Conservation (phyloP, 208 protist genomes). For the Leishmania turanica region DNA sequence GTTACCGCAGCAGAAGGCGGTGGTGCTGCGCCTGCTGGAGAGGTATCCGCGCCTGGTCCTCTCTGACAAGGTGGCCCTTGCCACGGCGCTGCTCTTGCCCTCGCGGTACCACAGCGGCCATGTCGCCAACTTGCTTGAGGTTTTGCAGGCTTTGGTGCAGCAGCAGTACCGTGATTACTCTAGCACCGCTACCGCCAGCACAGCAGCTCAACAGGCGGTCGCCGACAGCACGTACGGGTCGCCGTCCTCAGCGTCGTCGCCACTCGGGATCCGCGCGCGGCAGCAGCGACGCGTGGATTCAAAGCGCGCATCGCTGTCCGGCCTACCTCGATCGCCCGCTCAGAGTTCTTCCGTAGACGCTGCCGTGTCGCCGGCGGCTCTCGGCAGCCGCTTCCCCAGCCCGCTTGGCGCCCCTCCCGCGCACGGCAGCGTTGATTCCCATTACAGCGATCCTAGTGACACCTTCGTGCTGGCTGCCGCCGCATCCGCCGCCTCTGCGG, state of each 20-base stretch:
- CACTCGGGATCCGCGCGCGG: neutral
- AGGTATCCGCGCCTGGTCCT: slow-evolving; percentile 48
- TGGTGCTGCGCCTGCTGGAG: slow-evolving; percentile 35
- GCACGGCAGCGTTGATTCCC: slow-evolving; percentile 1
- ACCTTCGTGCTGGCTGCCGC: neutral
- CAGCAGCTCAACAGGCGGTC: neutral
- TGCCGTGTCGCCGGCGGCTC: neutral
- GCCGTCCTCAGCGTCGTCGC: neutral
- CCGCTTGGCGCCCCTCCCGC: neutral
- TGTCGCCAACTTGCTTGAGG: slow-evolving; percentile 35
- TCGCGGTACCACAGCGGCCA: slow-evolving; percentile 37
- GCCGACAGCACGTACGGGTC: neutral
- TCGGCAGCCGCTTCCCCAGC: neutral
- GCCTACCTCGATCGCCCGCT: neutral
- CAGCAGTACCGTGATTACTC: slow-evolving; percentile 42
- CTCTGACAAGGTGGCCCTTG: slow-evolving; percentile 59
- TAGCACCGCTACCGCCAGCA: neutral
- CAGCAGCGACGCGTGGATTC: slow-evolving; percentile 8
- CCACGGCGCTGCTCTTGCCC: slow-evolving; percentile 53
- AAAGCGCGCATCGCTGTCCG: neutral
- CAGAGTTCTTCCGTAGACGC: neutral
- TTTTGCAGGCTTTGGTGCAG: slow-evolving; percentile 46
- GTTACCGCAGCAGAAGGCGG: slow-evolving; percentile 28
- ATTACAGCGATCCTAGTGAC: neutral
- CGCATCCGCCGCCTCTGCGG: neutral